Evolutionary conservation across 2,329 filamentous ascomycete species (phyloP).

Genomic region (Sporothrix curviconia): DNA sequence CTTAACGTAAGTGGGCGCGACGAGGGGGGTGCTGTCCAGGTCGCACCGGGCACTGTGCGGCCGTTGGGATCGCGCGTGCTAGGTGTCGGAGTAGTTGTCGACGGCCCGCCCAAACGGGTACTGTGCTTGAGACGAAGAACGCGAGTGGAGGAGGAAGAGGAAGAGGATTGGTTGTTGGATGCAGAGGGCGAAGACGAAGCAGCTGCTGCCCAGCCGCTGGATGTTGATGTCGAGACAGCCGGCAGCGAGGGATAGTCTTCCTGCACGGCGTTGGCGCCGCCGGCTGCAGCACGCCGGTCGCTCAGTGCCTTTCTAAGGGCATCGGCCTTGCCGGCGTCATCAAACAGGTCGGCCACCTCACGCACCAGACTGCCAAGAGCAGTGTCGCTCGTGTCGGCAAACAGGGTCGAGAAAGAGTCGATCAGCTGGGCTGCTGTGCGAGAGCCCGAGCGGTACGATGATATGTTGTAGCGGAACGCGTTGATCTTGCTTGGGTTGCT

Average conservation of each 20-base stretch:
- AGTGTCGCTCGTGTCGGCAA: constrained; percentile 67
- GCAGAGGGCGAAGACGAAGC: constrained; percentile 40
- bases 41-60: constrained; percentile 17
- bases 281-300: constrained; percentile 63
- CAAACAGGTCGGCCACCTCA: constrained; percentile 88
- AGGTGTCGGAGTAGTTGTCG: constrained; percentile 13
- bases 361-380: constrained; percentile 84
- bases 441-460: constrained; percentile 64
- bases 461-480: constrained; percentile 74
- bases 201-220: constrained; percentile 54
- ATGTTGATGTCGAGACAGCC: constrained; percentile 53
- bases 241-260: constrained; percentile 91
- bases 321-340: constrained; percentile 69
- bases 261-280: constrained; percentile 55
- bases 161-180: constrained; percentile 32
- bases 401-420: constrained; percentile 80
- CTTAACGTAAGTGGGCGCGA: constrained; percentile 17
- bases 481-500: constrained; percentile 69
- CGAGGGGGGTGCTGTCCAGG: constrained; percentile 21
- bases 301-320: constrained; percentile 79
- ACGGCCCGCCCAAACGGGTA: constrained; percentile 38
- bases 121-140: constrained; percentile 56
- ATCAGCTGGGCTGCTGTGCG: constrained; percentile 70
- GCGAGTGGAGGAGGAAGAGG: constrained; percentile 34
- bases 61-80: constrained; percentile 9